Evolutionary conservation across 768 basidiomycete genomes (phyloP), one percentile per base, ranked within the genome.

Genomic region (Harrya chromipes): DNA sequence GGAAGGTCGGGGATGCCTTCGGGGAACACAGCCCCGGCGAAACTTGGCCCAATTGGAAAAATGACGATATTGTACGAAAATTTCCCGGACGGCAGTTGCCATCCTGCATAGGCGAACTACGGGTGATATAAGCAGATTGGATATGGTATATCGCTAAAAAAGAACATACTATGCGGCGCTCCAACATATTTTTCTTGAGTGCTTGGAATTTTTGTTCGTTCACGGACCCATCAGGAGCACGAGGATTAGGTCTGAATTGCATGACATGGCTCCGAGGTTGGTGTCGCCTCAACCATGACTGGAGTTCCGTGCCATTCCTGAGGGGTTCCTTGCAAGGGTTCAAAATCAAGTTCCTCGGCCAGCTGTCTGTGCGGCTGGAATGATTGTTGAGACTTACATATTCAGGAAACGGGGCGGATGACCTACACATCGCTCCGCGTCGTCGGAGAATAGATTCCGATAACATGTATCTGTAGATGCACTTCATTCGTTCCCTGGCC

Each of bases 61-160:
- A 84, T 62, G 11, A 84, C 60, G 1, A 77, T 68, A 38, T 77
- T 78, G 21, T 70, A 71, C 24, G 73, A 72, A n/a, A 69, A 65
- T 19, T 52, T 59, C 0, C 77, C 79, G 12, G 63, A 67, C 2
- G 76, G 74, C 10, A 70, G 62, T 16, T 63, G 65, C 80, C 82
- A 83, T n/a, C 74, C 71, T 6, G 74, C 71, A 19, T 74, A 66
- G 16, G 79, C 80, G 44, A 72, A 83, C 81, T 83, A 49, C 11
- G 21, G 14, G 19, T 36, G 11, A 2, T 16, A 50, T 59, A 19
- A 55, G 40, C 50, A 23, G 26, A 42, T 33, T 11, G 35, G 4
- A n/a, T 3, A 37, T 12, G 38, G 29, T 2, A 13, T 20, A 29
- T 38, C 16, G 4, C n/a, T 8, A 36, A 46, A n/a, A 41, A 38